These are phyloP conservation scores for Solanum clarkiae DNA, from an alignment of 257 asterid genomes.

Conservation along the genomic window DNA sequence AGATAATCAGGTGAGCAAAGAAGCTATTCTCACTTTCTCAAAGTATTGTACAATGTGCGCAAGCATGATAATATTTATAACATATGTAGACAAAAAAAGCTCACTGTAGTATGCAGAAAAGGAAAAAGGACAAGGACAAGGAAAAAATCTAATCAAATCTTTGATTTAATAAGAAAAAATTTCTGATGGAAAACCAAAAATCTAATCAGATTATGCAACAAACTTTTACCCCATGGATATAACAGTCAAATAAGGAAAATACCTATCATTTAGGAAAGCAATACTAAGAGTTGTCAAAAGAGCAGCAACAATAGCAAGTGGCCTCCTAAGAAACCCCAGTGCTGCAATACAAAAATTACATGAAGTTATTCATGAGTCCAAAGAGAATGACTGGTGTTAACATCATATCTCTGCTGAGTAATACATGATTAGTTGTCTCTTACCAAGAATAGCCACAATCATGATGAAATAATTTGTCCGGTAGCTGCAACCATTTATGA, in stretches of 20 bases:
- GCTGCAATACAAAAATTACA: constrained; percentile 37
- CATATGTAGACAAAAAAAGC: background rate
- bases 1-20: background rate
- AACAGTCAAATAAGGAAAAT: background rate
- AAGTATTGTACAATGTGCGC: background rate
- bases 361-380: background rate
- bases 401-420: background rate
- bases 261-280: constrained; percentile 94
- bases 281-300: constrained; percentile 68
- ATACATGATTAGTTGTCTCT: constrained; percentile 1
- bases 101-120: background rate
- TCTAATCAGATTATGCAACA: background rate
- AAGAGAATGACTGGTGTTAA: background rate
- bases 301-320: constrained; percentile 81
- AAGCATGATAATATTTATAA: background rate
- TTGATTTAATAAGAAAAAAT: background rate
- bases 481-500: constrained; percentile 48
- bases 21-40: background rate
- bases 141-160: background rate
- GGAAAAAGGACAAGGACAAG: background rate
- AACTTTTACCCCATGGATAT: background rate
- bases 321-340: constrained; percentile 70
- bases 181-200: background rate
- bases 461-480: constrained; percentile 87
- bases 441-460: constrained; percentile 78